A percentile compares a stretch with the other conserved stretches of the same genome.
phyloP scores from a whole-genome alignment of 176 grass and related monocot genomes.

The Carex kokanica region DNA sequence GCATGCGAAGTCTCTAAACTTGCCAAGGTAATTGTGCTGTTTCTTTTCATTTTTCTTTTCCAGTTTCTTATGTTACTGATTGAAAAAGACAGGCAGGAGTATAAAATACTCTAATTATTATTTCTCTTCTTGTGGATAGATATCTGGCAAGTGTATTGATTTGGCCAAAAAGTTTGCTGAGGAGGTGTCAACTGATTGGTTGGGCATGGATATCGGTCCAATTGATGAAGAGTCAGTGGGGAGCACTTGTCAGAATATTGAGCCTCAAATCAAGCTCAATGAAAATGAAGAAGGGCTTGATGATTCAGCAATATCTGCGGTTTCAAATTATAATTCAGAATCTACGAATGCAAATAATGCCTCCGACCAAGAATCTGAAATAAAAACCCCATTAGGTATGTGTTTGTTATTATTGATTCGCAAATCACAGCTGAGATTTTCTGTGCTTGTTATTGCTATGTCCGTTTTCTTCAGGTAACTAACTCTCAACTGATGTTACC shows the following conservation, averaged over 20 bases:
- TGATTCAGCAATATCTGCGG: not conserved
- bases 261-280: not conserved
- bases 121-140: slow-evolving; percentile 38
- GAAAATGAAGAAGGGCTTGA: not conserved
- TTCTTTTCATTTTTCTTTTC: slow-evolving; percentile 1
- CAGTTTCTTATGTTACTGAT: not conserved
- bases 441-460: not conserved
- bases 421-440: not conserved
- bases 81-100: not conserved
- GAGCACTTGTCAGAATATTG: not conserved
- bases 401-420: not conserved
- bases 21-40: not conserved
- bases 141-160: slow-evolving; percentile 30
- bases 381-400: not conserved
- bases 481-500: not conserved
- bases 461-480: not conserved
- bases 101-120: not conserved
- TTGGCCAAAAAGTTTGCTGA: slow-evolving; percentile 51
- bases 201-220: slow-evolving; percentile 17
- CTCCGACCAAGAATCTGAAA: not conserved
- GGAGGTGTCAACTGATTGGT: slow-evolving; percentile 35
- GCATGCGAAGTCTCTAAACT: slow-evolving; percentile 12
- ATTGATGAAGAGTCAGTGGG: not conserved
- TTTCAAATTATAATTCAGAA: not conserved
- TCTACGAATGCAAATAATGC: not conserved